phyloP scores from a whole-genome alignment of 257 asterid species.

The Avicennia marina region DNA sequence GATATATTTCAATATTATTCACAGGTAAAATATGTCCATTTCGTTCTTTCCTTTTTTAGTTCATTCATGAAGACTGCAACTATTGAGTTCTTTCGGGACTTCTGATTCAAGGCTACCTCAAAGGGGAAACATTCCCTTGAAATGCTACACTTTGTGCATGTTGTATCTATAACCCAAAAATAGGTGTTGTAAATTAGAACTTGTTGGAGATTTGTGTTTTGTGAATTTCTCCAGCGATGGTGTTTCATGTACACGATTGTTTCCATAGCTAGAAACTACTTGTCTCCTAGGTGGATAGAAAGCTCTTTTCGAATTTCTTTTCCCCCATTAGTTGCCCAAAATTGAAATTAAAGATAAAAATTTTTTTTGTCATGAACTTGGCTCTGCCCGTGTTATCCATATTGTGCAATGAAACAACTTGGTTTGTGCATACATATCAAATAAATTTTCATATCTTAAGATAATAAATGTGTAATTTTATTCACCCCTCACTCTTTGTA shows the following conservation, averaged over 20 bases:
- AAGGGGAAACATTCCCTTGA: neutral
- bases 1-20: slow-evolving; percentile 86
- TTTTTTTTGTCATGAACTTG: neutral
- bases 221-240: no score
- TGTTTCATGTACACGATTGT: no score
- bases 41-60: neutral
- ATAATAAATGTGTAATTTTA: neutral
- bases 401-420: neutral
- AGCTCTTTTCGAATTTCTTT: no score
- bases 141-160: neutral
- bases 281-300: no score
- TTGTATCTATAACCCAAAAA: no score
- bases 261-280: no score
- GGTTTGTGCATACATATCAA: slow-evolving; percentile 6
- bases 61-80: slow-evolving; percentile 10
- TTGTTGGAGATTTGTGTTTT: no score
- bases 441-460: neutral
- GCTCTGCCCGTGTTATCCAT: neutral
- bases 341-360: no score
- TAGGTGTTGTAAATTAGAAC: no score
- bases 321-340: no score
- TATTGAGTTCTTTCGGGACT: neutral
- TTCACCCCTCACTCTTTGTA: neutral
- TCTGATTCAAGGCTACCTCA: no score
- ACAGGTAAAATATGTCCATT: slow-evolving; percentile 43